Base-by-base conservation (phyloP, 345 rosid species). In the Firmiana major region DNA sequence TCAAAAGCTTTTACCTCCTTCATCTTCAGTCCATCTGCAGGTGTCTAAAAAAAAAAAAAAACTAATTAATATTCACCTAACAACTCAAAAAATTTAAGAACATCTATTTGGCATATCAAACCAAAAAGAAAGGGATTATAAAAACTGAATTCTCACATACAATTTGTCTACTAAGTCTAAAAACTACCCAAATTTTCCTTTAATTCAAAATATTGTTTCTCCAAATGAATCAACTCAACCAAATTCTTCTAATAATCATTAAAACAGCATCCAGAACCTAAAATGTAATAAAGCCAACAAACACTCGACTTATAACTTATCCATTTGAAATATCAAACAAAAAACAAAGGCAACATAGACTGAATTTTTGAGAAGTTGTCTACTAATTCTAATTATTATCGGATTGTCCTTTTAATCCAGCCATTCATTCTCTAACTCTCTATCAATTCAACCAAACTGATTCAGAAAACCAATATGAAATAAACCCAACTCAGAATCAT, bases 21-120 rank as follows among this genome's bases (percentile, higher is more conserved):
- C 78, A 88, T 89, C 81, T 84, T 87, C 85, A 97, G 78, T 28
- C 92, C 97, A 82, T 83, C 84, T 28, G 63, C 38, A 12, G 97
- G 90, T 46, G 87, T 84, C 98, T 96, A 62, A 82, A 74, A 57
- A 0, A 19, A 45, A 63, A 82, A 77, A 40, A 5, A 11, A 24
- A 19, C 9, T 42, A 73, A 68, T 48, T 69, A 80, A 13, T 58
- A 64, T 16, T 63, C 21, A 40, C 16, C 24, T 26, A 55, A 22
- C 6, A 31, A 40, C 55, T 17, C 63, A n/a, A 46, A 57, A 28
- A 38, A 9, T 8, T 38, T 3, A 54, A n/a, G 57, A 36, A 1
- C 15, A 73, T 54, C 49, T 13, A 36, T 42, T 12, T 34, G 13
- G 13, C 28, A 54, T 67, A 69, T 71, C 28, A 40, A 49, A 68